Evolutionary conservation across 352 stramenopile genomes (phyloP), one percentile per base, ranked within the genome.

Genomic region (Albugo laibachii): DNA sequence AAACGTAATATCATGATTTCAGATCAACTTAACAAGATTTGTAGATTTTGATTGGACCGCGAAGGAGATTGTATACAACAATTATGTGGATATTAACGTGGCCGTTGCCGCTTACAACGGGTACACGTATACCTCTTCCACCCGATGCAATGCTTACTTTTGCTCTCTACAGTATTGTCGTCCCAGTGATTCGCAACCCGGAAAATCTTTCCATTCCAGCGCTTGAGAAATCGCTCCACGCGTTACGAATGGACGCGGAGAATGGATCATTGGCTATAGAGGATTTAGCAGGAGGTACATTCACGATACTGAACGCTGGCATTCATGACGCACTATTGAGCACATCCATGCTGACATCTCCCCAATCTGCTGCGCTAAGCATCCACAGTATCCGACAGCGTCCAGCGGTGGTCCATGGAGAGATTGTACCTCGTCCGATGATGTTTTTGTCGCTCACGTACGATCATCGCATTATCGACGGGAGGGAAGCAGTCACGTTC

Each of bases 361-460:
- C 95, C 34, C 95, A 99, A 61, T 96, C 80, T 49, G 95, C 95
- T 41, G 97, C 98, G 62, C 80, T 99, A 35, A 92, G 94, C 49
- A 96, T 99, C 75, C 95, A 99, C 65, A 92, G 89, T 36, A 96
- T 95, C 34, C 97, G 98, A 69, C 95, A 97, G 81, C 77, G 95
- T 52, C 74, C 95, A 34, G 80, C 93, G 4, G 80, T 98, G 31
- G 68, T 62, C 18, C 72, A 76, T 50, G 95, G 95, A 45, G 78
- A 98, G 62, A 72, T 99, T 39, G 88, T 97, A 48, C 77, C 94
- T 14, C 67, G 95, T 46, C 95, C 95, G n/a, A 99, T 99, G 93
- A 99, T 99, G 95, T 99, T 98, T 61, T 69, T 99, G 40, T 96
- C 95, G 41, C 76, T 99, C 41, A 99, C 94, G 38, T 99, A 99